Evolutionary conservation across 106 monocot species (phyloP).

Genomic region (Dioscorea alata): DNA sequence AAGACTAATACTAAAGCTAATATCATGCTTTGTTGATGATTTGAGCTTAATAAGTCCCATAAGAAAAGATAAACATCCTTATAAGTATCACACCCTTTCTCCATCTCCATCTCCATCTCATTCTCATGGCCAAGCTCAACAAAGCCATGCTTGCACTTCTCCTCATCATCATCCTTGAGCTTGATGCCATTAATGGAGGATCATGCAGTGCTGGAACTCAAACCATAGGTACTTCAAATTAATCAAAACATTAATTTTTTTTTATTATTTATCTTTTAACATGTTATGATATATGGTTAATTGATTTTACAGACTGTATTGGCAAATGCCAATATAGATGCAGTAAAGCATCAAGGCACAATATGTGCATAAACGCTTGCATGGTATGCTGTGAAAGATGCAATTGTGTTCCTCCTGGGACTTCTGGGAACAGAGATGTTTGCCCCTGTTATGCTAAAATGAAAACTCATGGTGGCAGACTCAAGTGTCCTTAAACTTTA

Average conservation of each 20-base stretch:
- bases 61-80: not conserved
- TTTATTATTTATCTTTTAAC: not conserved
- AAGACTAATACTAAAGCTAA: too few species aligned
- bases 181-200: not conserved
- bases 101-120: not conserved
- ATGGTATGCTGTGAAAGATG: slow-evolving; percentile 54
- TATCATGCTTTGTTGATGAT: not conserved
- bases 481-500: slow-evolving; percentile 44
- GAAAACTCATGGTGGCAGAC: slow-evolving; percentile 44
- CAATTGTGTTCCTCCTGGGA: slow-evolving; percentile 58
- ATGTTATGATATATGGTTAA: not conserved
- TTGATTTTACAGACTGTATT: slow-evolving; percentile 22
- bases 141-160: not conserved
- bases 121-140: slow-evolving; percentile 1
- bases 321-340: slow-evolving; percentile 41
- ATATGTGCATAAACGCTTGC: slow-evolving; percentile 56
- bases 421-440: slow-evolving; percentile 43
- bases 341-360: slow-evolving; percentile 54
- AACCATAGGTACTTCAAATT: not conserved
- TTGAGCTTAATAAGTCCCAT: not conserved
- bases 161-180: not conserved
- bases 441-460: slow-evolving; percentile 68
- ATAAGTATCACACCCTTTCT: not conserved
- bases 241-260: not conserved
- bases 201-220: not conserved